Percentiles rank a stretch among this genome's conserved stretches.
phyloP scores from a whole-genome alignment of 2,329 filamentous ascomycete genomes.

The Aspergillus fructus region DNA sequence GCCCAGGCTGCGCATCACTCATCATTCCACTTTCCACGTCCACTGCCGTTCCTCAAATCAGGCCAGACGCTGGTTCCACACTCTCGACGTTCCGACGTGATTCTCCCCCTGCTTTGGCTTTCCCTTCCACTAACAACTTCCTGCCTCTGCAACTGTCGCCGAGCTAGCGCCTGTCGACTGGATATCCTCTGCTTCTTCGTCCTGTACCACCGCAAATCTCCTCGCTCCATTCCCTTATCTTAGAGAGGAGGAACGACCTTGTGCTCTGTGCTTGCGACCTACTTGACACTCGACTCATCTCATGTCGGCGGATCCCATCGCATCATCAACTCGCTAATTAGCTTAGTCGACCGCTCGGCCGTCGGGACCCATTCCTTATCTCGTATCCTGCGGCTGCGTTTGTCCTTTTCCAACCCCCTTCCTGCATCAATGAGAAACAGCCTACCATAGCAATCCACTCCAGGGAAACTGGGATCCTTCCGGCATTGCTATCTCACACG shows the following conservation, averaged over 20 bases:
- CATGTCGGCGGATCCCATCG: conserved; percentile 18
- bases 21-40: conserved; percentile 10
- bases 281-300: not conserved
- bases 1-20: conserved; percentile 18
- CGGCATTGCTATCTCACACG: conserved; percentile 9
- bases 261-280: conserved; percentile 6
- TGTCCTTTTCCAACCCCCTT: conserved; percentile 11
- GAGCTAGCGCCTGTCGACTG: conserved; percentile 21
- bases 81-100: conserved; percentile 27
- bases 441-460: conserved; percentile 15
- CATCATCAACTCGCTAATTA: conserved; percentile 15
- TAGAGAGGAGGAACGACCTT: conserved; percentile 18
- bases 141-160: conserved; percentile 16
- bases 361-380: conserved; percentile 15
- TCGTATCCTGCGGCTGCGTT: conserved; percentile 14
- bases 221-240: conserved; percentile 17
- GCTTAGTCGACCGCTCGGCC: not conserved
- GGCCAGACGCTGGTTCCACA: conserved; percentile 11
- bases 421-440: conserved; percentile 13
- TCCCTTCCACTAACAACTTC: conserved; percentile 9
- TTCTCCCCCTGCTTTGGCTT: conserved; percentile 16
- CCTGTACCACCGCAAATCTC: conserved; percentile 23
- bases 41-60: conserved; percentile 3
- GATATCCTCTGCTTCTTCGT: conserved; percentile 19
- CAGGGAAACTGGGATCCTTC: conserved; percentile 17